Conservation (phyloP, 148 eudicot species). For the Vaccinium macrocarpon region DNA sequence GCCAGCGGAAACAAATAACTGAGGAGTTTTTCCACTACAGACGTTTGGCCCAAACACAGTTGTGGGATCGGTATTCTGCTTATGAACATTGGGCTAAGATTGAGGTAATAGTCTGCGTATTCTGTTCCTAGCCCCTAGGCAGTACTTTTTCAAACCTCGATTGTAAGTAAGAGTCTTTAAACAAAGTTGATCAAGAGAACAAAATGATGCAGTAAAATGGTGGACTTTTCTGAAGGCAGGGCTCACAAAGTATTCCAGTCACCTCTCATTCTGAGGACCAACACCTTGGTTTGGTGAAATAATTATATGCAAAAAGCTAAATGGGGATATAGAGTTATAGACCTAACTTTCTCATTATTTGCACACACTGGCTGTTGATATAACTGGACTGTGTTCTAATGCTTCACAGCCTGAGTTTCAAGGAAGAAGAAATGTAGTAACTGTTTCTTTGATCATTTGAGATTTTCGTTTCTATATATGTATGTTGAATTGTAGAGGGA, state of each 20-base stretch:
- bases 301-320: background rate
- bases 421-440: background rate
- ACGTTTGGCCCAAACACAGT: conserved; percentile 57
- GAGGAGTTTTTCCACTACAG: conserved; percentile 92
- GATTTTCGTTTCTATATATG: background rate
- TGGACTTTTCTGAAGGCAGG: conserved; percentile 6
- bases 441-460: background rate
- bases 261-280: background rate
- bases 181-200: background rate
- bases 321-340: background rate
- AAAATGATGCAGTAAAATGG: background rate
- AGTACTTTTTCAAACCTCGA: background rate
- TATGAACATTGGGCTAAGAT: conserved; percentile 99
- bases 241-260: background rate
- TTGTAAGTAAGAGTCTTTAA: background rate
- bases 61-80: conserved; percentile 82
- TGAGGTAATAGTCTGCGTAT: conserved; percentile 53
- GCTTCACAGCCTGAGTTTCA: background rate
- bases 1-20: conserved; percentile 79
- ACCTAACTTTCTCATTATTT: background rate
- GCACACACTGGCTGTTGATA: background rate
- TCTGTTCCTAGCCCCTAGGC: background rate
- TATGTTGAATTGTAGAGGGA: background rate
- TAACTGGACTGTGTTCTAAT: background rate
- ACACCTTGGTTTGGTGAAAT: background rate